Conservation (phyloP, 1,284 basidiomycete genomes). For the Melampsora larici-populina region DNA sequence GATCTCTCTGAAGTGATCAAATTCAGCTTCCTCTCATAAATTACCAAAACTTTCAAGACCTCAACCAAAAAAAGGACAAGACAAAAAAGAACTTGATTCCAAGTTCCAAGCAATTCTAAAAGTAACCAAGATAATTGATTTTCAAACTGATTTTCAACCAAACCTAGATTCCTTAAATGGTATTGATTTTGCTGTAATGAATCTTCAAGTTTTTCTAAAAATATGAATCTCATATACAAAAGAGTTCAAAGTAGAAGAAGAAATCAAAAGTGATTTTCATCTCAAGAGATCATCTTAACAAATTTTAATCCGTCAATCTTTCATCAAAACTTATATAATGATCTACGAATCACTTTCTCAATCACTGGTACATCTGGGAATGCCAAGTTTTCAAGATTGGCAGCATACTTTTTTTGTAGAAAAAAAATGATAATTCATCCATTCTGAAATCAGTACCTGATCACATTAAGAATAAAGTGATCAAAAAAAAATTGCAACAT, state of each 20-base stretch:
- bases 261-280: neutral
- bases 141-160: no score
- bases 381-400: constrained; percentile 77
- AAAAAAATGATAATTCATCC: neutral
- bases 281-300: neutral
- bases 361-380: constrained; percentile 87
- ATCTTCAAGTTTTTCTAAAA: neutral
- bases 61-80: neutral
- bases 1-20: no score
- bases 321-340: constrained; percentile 61
- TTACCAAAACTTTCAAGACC: neutral
- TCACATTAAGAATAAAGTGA: constrained; percentile 35
- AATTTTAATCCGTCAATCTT: no score
- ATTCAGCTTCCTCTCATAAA: no score
- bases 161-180: neutral
- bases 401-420: constrained; percentile 66
- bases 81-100: no score
- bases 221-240: neutral
- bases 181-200: neutral
- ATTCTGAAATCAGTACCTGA: constrained; percentile 35
- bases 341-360: constrained; percentile 84
- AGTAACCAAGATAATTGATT: no score
- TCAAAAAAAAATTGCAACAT: constrained; percentile 54
- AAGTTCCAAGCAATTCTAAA: no score
- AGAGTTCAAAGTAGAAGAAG: neutral